Percentiles rank a stretch among this genome's conserved stretches.
phyloP scores from a whole-genome alignment of 108 stramenopile genomes.

The Discostella stelligeroides region DNA sequence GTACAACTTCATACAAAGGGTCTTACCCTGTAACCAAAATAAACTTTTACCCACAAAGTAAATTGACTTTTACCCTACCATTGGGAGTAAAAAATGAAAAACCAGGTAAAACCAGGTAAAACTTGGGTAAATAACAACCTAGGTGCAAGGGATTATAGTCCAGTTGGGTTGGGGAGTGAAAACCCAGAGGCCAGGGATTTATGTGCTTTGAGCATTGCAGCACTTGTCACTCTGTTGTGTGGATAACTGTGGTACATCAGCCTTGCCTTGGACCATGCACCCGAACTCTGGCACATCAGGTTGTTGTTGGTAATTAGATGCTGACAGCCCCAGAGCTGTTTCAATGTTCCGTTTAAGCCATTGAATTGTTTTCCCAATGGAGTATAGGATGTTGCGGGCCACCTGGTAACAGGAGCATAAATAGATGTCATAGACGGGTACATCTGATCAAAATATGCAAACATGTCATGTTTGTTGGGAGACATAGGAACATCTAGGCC shows the following conservation, averaged over 20 bases:
- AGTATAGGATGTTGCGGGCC: neutral
- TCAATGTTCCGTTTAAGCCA: neutral
- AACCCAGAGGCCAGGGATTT: neutral
- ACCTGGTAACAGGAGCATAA: neutral
- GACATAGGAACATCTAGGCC: too few species aligned
- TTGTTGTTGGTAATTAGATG: neutral
- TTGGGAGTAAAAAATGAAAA: too few species aligned
- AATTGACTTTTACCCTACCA: too few species aligned
- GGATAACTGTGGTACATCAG: slow-evolving; percentile 10
- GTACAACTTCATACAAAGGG: too few species aligned
- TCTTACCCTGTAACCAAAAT: too few species aligned
- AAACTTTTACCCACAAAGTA: too few species aligned
- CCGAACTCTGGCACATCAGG: neutral
- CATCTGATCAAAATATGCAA: slow-evolving; percentile 28
- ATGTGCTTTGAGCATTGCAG: neutral
- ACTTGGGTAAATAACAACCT: too few species aligned
- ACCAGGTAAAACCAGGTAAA: too few species aligned
- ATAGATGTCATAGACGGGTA: neutral
- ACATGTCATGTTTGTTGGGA: slow-evolving; percentile 7
- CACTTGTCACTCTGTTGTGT: neutral
- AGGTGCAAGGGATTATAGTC: too few species aligned
- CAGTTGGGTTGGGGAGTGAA: neutral
- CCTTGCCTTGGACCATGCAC: slow-evolving; percentile 22
- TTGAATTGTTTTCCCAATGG: neutral
- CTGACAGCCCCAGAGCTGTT: slow-evolving; percentile 8